Base-by-base conservation (phyloP, 805 yeast species). In the Ogataea degrootiae region DNA sequence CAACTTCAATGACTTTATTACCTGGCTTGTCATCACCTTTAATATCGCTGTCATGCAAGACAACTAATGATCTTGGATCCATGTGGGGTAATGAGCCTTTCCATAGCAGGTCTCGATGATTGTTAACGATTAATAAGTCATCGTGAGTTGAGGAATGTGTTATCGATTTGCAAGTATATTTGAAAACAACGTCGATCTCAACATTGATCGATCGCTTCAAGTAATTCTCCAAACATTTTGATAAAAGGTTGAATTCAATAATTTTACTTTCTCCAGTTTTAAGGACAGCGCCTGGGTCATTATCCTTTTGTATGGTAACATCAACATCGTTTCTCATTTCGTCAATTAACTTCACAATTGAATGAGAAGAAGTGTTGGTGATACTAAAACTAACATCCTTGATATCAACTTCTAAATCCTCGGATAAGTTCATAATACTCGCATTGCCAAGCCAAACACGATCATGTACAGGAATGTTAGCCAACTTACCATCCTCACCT, bases 21-120 rank as follows among this genome's bases (percentile, higher is more conserved):
- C 58, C 49, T 1, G 50, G 54, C 37, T 43, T 29, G 1, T 26
- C 31, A 26, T 26, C 31, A 26, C 31, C 11, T 6, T 26, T 11
- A 26, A 9, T 26, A 4, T 4, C 31, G 11, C 11, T 26, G 4
- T 26, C 4, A 11, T 26, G 12, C 6, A 26, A 26, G 31, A 26
- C 31, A 26, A 26, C 31, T 26, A 86, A 62, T 2, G 83, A 80
- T 43, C 94, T 63, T 4, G 94, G 92, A 57, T 86, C 92, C 47
- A 81, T 71, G 42, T 83, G 70, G 2, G 91, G 87, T 17, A 86
- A 58, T 1, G 72, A 62, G 3, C 82, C 69, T 44, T 79, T 80
- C 74, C 82, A 75, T 12, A 74, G 66, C 9, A 66, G 64, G 5
- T 70, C 62, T 1, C 52, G 53, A 44, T 59, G 76, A 4, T 43